These are phyloP conservation scores for Candida berthetii DNA, from an alignment of 805 yeast genomes.

Conservation along the genomic window DNA sequence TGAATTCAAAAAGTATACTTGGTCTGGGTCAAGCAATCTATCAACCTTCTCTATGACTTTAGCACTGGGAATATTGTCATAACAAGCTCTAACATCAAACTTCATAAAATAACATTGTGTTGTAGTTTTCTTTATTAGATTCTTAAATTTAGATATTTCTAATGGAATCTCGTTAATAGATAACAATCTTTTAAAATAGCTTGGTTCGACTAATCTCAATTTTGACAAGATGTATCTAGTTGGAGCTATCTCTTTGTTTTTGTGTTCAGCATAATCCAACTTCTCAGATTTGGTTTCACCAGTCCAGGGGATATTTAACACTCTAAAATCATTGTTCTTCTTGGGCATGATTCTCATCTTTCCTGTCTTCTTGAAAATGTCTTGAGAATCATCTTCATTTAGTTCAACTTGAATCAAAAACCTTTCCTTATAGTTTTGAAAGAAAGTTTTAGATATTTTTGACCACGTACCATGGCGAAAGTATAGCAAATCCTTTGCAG, in stretches of 20 bases:
- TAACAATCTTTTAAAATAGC: slow-evolving; percentile 25
- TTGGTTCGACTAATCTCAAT: slow-evolving; percentile 21
- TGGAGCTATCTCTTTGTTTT: slow-evolving; percentile 36
- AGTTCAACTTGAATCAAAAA: slow-evolving; percentile 21
- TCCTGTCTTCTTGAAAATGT: slow-evolving; percentile 15
- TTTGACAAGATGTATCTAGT: slow-evolving; percentile 29
- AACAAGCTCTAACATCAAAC: slow-evolving; percentile 74
- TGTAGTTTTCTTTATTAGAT: slow-evolving; percentile 9
- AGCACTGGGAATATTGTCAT: slow-evolving; percentile 58
- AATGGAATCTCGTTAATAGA: slow-evolving; percentile 42
- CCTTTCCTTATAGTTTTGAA: slow-evolving; percentile 31
- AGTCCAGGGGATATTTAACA: slow-evolving; percentile 48
- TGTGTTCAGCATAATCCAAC: slow-evolving; percentile 26
- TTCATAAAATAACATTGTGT: slow-evolving; percentile 48
- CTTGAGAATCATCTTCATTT: background rate
- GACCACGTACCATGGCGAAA: slow-evolving; percentile 60
- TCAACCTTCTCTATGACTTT: slow-evolving; percentile 30
- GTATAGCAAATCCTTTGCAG: slow-evolving; percentile 32
- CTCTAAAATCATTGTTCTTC: slow-evolving; percentile 44
- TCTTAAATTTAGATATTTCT: slow-evolving; percentile 31
- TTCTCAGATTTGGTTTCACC: slow-evolving; percentile 25
- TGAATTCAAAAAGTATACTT: slow-evolving; percentile 4
- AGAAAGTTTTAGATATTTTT: slow-evolving; percentile 32
- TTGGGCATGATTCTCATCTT: slow-evolving; percentile 54
- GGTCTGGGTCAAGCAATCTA: slow-evolving; percentile 21